Percentiles rank a stretch among this genome's conserved stretches.
Conservation (phyloP, 768 basidiomycete genomes). For the Mycena crocata region DNA sequence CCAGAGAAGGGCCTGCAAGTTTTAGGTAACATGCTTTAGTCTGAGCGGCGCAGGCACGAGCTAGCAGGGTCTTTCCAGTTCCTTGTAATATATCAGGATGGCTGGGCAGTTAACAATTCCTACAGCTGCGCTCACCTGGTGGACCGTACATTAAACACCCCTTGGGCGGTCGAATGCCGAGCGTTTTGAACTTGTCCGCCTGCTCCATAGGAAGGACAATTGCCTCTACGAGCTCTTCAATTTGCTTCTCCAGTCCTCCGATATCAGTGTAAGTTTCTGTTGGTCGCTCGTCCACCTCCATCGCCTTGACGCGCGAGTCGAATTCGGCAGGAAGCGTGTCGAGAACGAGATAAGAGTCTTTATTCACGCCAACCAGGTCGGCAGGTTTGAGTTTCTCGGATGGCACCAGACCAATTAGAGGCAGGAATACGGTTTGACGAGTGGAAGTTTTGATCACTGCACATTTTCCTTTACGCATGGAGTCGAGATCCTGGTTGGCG, state of each 20-base stretch:
- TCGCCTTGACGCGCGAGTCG: conserved; percentile 98
- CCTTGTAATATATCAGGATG: conserved; percentile 50
- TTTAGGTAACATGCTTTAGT: conserved; percentile 99
- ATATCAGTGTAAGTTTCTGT: conserved; percentile 98
- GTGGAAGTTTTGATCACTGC: conserved; percentile 99
- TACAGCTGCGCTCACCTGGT: conserved; percentile 70
- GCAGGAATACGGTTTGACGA: conserved; percentile 97
- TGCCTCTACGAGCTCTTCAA: conserved; percentile 97
- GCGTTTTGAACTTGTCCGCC: conserved; percentile 96
- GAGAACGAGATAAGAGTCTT: conserved; percentile 97
- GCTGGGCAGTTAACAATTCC: neutral
- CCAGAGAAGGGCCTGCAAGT: conserved; percentile 95
- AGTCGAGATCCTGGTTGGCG: conserved; percentile 94
- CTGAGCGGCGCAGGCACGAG: conserved; percentile 97
- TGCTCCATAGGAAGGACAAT: conserved; percentile 99
- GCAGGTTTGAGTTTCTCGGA: conserved; percentile 89
- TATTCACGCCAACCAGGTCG: conserved; percentile 98
- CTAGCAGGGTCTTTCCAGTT: conserved; percentile 97
- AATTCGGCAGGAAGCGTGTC: conserved; percentile 97
- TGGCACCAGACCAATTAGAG: conserved; percentile 96
- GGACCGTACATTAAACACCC: conserved; percentile 99
- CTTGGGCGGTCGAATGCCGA: conserved; percentile 98
- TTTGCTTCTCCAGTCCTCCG: conserved; percentile 98
- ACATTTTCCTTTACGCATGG: conserved; percentile 97
- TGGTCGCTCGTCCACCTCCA: conserved; percentile 99